Percentiles rank a stretch among this genome's conserved stretches.
phyloP scores from a whole-genome alignment of 345 rosid species.

The Schrenkiella parvula region DNA sequence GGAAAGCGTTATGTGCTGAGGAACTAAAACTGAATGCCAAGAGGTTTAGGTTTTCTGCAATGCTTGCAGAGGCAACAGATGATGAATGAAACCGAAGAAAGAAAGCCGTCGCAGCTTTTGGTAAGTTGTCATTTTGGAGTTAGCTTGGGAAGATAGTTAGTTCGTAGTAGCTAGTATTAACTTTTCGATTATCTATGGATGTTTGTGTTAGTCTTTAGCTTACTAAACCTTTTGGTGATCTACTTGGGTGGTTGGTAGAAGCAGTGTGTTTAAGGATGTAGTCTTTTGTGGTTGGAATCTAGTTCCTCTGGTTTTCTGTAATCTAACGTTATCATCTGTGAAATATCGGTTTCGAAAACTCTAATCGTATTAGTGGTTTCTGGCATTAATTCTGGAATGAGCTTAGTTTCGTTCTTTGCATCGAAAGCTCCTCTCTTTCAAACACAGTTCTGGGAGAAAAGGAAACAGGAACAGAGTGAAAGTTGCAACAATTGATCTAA shows the following conservation, averaged over 20 bases:
- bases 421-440: not conserved
- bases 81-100: not conserved
- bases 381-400: not conserved
- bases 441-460: not conserved
- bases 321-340: not conserved
- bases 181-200: not conserved
- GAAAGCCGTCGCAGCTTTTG: not conserved
- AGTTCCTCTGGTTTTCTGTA: not conserved
- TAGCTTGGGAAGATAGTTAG: not conserved
- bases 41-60: not conserved
- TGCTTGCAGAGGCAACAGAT: slow-evolving; percentile 14
- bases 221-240: not conserved
- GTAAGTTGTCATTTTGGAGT: not conserved
- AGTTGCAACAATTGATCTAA: not conserved
- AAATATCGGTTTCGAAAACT: not conserved
- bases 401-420: not conserved
- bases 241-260: too few species aligned
- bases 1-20: slow-evolving; percentile 11
- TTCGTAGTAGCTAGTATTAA: not conserved
- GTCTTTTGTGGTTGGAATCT: not conserved
- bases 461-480: not conserved
- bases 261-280: too few species aligned
- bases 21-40: not conserved
- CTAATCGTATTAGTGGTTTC: not conserved
- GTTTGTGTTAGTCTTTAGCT: not conserved